Conservation (phyloP, 2,329 filamentous ascomycete genomes). For the Stemphylium vesicarium region DNA sequence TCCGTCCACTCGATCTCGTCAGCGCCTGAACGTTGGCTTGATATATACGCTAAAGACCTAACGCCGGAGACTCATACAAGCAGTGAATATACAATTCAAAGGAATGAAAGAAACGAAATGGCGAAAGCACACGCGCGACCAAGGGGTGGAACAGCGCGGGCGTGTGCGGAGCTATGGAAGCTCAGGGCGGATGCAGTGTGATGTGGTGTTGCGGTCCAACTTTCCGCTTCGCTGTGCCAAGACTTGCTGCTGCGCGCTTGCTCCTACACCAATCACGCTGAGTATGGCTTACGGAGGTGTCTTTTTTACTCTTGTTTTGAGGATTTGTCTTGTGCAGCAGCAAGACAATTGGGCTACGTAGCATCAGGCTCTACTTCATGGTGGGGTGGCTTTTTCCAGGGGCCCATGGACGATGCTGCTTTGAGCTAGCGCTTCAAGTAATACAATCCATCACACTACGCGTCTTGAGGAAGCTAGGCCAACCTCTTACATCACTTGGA, state of each 20-base stretch:
- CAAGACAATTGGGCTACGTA: not conserved
- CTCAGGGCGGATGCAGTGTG: conserved; percentile 21
- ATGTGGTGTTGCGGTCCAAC: conserved; percentile 20
- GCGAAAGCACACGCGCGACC: conserved; percentile 32
- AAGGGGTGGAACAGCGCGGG: conserved; percentile 28
- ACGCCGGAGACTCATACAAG: conserved; percentile 46
- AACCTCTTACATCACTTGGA: not conserved
- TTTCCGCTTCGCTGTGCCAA: conserved; percentile 21
- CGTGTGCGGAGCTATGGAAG: conserved; percentile 23
- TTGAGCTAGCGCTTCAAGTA: conserved; percentile 10
- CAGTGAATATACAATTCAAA: conserved; percentile 45
- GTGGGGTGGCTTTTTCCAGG: conserved; percentile 9
- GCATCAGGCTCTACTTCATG: conserved; percentile 3
- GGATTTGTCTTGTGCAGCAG: not conserved
- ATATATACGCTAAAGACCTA: conserved; percentile 35
- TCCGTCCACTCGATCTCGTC: conserved; percentile 15
- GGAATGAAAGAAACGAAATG: conserved; percentile 49
- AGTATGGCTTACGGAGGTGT: not conserved
- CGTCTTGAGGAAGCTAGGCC: not conserved
- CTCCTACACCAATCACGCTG: conserved; percentile 11
- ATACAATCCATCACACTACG: not conserved
- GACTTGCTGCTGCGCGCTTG: conserved; percentile 23
- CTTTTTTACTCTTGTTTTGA: not conserved
- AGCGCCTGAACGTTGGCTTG: conserved; percentile 17
- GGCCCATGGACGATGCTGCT: conserved; percentile 5